These are phyloP conservation scores for Cystobasidiaceae sp. DNA, from an alignment of 1,284 basidiomycete species.

Conservation along the genomic window DNA sequence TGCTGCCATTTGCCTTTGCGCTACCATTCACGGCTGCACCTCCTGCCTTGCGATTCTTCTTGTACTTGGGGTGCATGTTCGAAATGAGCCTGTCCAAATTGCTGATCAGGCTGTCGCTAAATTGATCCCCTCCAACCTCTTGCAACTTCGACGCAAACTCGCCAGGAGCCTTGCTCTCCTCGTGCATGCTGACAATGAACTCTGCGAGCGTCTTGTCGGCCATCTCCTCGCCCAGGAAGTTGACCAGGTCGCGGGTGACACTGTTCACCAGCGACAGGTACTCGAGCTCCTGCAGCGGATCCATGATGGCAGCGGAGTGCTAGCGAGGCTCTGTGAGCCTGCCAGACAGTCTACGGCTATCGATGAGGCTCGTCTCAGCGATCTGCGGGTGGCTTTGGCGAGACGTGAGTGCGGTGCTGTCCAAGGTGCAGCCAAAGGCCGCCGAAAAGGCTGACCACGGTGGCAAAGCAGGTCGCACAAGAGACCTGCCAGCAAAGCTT, in stretches of 20 bases:
- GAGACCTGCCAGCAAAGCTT: too few species aligned
- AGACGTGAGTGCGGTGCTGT: not conserved
- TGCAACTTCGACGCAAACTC: slow-evolving; percentile 79
- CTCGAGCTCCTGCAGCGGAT: slow-evolving; percentile 59
- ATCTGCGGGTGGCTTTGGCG: not conserved
- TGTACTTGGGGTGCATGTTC: slow-evolving; percentile 92
- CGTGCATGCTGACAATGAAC: slow-evolving; percentile 89
- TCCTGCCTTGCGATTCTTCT: slow-evolving; percentile 59
- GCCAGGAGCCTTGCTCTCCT: slow-evolving; percentile 65
- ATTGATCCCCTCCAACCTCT: slow-evolving; percentile 69
- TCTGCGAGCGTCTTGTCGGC: slow-evolving; percentile 88
- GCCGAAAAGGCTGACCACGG: too few species aligned
- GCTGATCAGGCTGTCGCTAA: slow-evolving; percentile 82
- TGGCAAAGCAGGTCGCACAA: too few species aligned
- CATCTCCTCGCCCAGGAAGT: slow-evolving; percentile 47
- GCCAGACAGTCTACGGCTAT: not conserved
- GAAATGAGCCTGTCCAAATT: slow-evolving; percentile 92
- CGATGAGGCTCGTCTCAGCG: not conserved
- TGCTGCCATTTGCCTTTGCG: slow-evolving; percentile 44
- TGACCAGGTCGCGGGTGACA: slow-evolving; percentile 84
- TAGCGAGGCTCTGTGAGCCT: not conserved
- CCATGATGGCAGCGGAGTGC: slow-evolving; percentile 15
- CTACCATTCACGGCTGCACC: slow-evolving; percentile 1
- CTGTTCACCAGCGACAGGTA: slow-evolving; percentile 79
- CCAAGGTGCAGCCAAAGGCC: too few species aligned